These are phyloP conservation scores for Exsudoporus frostii DNA, from an alignment of 768 basidiomycete genomes.

Conservation along the genomic window DNA sequence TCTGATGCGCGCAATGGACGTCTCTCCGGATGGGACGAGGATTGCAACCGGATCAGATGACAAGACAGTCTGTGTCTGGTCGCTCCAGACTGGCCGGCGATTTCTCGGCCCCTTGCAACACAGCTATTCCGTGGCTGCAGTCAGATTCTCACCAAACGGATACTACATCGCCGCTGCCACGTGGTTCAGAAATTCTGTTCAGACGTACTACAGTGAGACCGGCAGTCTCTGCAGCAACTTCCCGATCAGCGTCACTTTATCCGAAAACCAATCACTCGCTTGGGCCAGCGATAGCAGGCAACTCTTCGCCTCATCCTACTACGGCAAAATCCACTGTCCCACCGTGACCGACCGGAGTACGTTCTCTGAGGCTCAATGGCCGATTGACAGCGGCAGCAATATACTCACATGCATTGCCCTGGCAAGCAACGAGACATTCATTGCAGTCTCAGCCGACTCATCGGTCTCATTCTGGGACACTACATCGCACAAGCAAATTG, in stretches of 20 bases:
- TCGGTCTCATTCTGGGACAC: slow-evolving; percentile 14
- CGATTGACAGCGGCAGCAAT: background rate
- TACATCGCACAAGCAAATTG: background rate
- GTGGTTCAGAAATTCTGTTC: background rate
- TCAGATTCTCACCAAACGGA: slow-evolving; percentile 11
- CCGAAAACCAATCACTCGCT: slow-evolving; percentile 2
- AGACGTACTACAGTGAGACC: slow-evolving; percentile 1
- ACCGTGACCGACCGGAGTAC: background rate
- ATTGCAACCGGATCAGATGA: too few relatives aligned
- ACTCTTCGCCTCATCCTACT: background rate
- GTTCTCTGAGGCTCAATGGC: background rate
- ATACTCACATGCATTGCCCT: background rate
- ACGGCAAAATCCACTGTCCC: background rate
- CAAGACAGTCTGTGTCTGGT: too few relatives aligned
- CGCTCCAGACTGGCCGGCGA: background rate
- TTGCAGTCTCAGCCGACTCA: background rate
- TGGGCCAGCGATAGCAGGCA: slow-evolving; percentile 3
- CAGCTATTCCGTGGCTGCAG: background rate
- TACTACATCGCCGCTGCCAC: slow-evolving; percentile 5
- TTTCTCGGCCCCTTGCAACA: background rate
- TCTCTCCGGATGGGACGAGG: too few relatives aligned
- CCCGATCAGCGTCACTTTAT: background rate
- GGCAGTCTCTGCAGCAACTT: background rate
- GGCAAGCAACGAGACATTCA: slow-evolving; percentile 6
- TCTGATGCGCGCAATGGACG: too few relatives aligned